Evolutionary conservation across 345 rosid species (phyloP).

Genomic region (Aquilaria malaccensis): DNA sequence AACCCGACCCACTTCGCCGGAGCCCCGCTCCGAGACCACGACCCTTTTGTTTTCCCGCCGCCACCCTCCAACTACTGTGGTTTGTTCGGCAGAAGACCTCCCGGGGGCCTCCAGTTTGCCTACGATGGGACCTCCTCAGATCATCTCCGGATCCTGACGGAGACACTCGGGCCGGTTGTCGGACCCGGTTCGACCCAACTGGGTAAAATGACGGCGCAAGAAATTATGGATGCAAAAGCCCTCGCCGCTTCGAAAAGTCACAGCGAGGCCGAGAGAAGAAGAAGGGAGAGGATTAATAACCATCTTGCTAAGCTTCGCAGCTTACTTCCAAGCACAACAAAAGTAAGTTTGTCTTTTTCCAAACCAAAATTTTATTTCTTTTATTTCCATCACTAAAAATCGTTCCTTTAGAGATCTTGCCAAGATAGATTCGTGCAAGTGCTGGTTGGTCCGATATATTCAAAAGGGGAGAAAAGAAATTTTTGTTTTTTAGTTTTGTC

Average conservation of each 20-base stretch:
- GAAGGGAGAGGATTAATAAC: conserved; percentile 95
- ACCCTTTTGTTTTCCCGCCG: conserved; percentile 60
- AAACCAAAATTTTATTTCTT: conserved; percentile 12
- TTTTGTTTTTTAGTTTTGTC: neutral
- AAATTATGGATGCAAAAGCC: conserved; percentile 98
- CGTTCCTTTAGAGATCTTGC: conserved; percentile 12
- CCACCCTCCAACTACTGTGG: conserved; percentile 57
- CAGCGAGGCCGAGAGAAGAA: conserved; percentile 94
- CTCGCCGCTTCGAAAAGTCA: conserved; percentile 97
- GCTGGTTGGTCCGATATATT: conserved; percentile 15
- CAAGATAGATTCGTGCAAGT: conserved; percentile 12
- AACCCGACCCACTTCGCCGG: conserved; percentile 21
- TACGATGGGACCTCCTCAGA: conserved; percentile 58
- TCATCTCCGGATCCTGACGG: conserved; percentile 78
- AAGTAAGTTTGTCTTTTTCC: conserved; percentile 49
- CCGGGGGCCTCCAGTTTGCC: conserved; percentile 50
- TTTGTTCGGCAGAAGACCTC: conserved; percentile 56
- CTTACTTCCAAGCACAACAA: conserved; percentile 90
- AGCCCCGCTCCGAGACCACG: conserved; percentile 43
- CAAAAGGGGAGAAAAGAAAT: neutral
- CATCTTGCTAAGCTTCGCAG: conserved; percentile 94
- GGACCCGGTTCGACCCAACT: conserved; percentile 61
- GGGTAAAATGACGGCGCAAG: conserved; percentile 93
- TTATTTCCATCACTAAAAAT: too few species aligned
- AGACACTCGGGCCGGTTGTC: conserved; percentile 62